Percentiles rank a stretch among this genome's conserved stretches.
Conservation (phyloP, 2,329 filamentous ascomycete species). For the Colletotrichum tofieldiae region DNA sequence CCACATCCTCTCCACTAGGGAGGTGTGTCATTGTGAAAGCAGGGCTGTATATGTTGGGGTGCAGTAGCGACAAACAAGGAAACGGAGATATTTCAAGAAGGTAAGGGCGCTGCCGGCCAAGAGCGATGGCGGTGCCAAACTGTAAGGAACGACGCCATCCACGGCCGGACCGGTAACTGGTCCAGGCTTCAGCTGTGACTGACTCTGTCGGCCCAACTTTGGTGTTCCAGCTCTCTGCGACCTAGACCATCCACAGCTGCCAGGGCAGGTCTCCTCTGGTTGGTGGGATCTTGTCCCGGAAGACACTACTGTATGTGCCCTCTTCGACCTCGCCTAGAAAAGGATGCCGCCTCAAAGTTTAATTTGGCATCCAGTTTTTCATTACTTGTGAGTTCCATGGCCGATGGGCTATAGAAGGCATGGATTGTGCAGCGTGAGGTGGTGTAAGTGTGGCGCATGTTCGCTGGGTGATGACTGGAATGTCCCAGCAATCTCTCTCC, state of each 20-base stretch:
- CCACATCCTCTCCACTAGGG: background rate
- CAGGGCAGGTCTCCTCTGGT: background rate
- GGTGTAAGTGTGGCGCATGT: conserved; percentile 19
- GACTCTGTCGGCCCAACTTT: conserved; percentile 25
- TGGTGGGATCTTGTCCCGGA: background rate
- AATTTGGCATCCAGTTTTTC: conserved; percentile 9
- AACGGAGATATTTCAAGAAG: conserved; percentile 27
- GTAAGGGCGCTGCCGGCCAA: conserved; percentile 23
- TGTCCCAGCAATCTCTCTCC: conserved; percentile 8
- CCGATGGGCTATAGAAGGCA: background rate
- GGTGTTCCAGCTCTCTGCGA: background rate
- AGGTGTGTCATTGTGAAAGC: conserved; percentile 10
- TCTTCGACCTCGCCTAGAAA: conserved; percentile 3
- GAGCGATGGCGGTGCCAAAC: conserved; percentile 25
- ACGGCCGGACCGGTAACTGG: conserved; percentile 18
- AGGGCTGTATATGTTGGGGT: background rate
- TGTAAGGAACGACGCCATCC: conserved; percentile 27
- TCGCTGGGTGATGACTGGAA: conserved; percentile 33
- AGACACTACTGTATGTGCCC: conserved; percentile 25
- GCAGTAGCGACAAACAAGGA: conserved; percentile 27
- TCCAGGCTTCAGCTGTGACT: conserved; percentile 24
- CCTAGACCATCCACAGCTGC: conserved; percentile 5
- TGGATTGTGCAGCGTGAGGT: conserved; percentile 10
- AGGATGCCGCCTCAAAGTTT: conserved; percentile 26
- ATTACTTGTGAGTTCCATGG: conserved; percentile 13